These are phyloP conservation scores for Taphrina communis DNA, from an alignment of 1,139 yeast genomes.

Conservation along the genomic window DNA sequence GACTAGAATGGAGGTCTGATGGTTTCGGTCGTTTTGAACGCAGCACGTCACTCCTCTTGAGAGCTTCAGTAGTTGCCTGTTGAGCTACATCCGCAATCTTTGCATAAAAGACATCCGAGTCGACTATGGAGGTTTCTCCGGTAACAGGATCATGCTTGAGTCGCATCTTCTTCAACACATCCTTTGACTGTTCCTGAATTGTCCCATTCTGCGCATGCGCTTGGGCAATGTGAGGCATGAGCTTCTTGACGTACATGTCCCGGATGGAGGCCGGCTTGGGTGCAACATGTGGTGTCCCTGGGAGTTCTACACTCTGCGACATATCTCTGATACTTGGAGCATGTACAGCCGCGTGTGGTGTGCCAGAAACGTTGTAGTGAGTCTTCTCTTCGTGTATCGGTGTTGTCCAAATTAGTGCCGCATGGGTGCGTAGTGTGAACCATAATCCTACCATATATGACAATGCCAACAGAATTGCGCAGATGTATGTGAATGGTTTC, in stretches of 20 bases:
- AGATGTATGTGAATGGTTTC: slow-evolving; percentile 79
- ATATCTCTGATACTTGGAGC: neutral
- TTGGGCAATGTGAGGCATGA: slow-evolving; percentile 22
- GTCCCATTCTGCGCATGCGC: slow-evolving; percentile 12
- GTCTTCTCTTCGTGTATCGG: slow-evolving; percentile 52
- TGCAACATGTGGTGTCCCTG: slow-evolving; percentile 13
- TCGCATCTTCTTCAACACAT: slow-evolving; percentile 17
- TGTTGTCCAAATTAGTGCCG: slow-evolving; percentile 92
- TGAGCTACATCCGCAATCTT: slow-evolving; percentile 40
- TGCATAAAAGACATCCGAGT: slow-evolving; percentile 30
- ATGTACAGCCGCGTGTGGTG: neutral
- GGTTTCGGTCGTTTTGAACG: slow-evolving; percentile 21
- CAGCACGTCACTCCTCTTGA: slow-evolving; percentile 27
- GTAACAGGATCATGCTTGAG: slow-evolving; percentile 17
- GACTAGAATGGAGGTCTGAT: neutral
- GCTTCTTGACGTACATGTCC: slow-evolving; percentile 26
- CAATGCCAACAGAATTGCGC: slow-evolving; percentile 78
- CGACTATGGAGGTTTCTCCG: slow-evolving; percentile 21
- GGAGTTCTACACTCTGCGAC: slow-evolving; percentile 25
- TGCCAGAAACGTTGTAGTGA: neutral
- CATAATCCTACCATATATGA: slow-evolving; percentile 90
- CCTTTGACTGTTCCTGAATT: slow-evolving; percentile 15
- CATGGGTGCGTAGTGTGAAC: slow-evolving; percentile 94
- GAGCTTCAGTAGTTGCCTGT: slow-evolving; percentile 41
- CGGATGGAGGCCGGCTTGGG: slow-evolving; percentile 31